Percentiles rank a stretch among this genome's conserved stretches.
phyloP scores from a whole-genome alignment of 768 basidiomycete genomes.

The Hypholoma sublateritium region DNA sequence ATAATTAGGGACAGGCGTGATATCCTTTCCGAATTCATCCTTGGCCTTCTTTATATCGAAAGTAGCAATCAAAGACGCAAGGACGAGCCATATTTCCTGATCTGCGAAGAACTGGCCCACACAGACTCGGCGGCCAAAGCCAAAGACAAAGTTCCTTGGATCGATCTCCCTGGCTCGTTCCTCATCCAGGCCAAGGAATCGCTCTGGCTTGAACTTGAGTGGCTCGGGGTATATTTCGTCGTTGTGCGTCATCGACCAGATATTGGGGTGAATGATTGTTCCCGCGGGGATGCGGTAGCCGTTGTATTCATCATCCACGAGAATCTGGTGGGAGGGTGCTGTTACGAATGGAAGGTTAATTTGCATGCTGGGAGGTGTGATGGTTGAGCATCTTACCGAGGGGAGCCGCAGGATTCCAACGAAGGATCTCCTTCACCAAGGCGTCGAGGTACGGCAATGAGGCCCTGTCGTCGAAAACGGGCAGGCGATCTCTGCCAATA shows the following conservation, averaged over 20 bases:
- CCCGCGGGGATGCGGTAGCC: neutral
- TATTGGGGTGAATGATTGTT: conserved; percentile 10
- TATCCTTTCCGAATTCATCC: neutral
- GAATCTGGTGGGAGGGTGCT: too few relatives aligned
- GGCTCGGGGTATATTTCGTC: conserved; percentile 21
- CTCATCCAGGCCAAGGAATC: conserved; percentile 17
- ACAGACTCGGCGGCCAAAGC: conserved; percentile 16
- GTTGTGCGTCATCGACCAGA: conserved; percentile 22
- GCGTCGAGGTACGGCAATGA: conserved; percentile 24
- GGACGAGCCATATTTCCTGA: neutral
- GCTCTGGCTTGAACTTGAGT: conserved; percentile 24
- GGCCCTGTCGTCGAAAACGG: conserved; percentile 21
- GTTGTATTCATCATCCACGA: too few relatives aligned
- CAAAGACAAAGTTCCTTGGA: conserved; percentile 11
- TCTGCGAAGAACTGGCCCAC: neutral
- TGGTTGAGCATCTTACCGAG: conserved; percentile 2
- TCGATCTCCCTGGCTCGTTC: conserved; percentile 11
- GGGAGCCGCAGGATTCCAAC: conserved; percentile 17
- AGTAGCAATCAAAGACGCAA: neutral
- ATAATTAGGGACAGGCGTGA: neutral
- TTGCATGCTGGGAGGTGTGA: neutral
- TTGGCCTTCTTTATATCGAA: neutral
- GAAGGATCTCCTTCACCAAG: conserved; percentile 11
- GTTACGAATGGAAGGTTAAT: neutral
- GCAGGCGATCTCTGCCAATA: conserved; percentile 26